A percentile compares a stretch with the other conserved stretches of the same genome.
Evolutionary conservation across 805 yeast species (phyloP).

Genomic region (Tetrapisispora nanseiensis): DNA sequence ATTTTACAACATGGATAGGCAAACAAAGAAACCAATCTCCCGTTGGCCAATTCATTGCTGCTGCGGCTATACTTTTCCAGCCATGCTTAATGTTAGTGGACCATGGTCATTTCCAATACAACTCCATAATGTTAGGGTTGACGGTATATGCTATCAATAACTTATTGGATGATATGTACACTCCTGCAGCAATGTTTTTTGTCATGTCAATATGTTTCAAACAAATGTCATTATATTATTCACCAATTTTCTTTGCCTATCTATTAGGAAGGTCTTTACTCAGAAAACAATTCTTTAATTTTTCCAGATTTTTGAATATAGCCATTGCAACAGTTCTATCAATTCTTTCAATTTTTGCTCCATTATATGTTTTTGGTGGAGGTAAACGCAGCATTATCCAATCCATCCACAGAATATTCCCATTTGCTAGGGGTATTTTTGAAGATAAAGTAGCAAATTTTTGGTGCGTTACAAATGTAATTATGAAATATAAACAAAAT

Average conservation of each 20-base stretch:
- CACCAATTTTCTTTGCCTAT: slow-evolving; percentile 80
- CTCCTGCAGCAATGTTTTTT: slow-evolving; percentile 67
- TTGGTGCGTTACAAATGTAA: slow-evolving; percentile 88
- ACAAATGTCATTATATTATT: slow-evolving; percentile 90
- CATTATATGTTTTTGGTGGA: slow-evolving; percentile 45
- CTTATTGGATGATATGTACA: slow-evolving; percentile 51
- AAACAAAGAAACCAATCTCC: slow-evolving; percentile 47
- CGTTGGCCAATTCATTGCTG: slow-evolving; percentile 65
- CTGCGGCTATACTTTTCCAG: slow-evolving; percentile 73
- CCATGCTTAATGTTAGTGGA: slow-evolving; percentile 79
- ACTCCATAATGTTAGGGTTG: slow-evolving; percentile 88
- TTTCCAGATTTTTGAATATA: slow-evolving; percentile 51
- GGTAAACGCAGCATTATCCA: slow-evolving; percentile 33
- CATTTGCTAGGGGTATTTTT: slow-evolving; percentile 86
- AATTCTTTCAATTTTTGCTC: slow-evolving; percentile 43
- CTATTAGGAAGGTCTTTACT: slow-evolving; percentile 46
- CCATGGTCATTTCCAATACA: slow-evolving; percentile 96
- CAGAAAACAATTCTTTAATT: slow-evolving; percentile 35
- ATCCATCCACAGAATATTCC: slow-evolving; percentile 70
- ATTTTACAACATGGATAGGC: slow-evolving; percentile 64
- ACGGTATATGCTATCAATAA: slow-evolving; percentile 59
- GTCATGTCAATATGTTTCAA: slow-evolving; percentile 74
- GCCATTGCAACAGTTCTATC: slow-evolving; percentile 55
- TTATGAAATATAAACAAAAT: slow-evolving; percentile 55
- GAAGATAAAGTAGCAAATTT: slow-evolving; percentile 96